Evolutionary conservation across 805 yeast species (phyloP).

Genomic region (Wickerhamiella nectarea): DNA sequence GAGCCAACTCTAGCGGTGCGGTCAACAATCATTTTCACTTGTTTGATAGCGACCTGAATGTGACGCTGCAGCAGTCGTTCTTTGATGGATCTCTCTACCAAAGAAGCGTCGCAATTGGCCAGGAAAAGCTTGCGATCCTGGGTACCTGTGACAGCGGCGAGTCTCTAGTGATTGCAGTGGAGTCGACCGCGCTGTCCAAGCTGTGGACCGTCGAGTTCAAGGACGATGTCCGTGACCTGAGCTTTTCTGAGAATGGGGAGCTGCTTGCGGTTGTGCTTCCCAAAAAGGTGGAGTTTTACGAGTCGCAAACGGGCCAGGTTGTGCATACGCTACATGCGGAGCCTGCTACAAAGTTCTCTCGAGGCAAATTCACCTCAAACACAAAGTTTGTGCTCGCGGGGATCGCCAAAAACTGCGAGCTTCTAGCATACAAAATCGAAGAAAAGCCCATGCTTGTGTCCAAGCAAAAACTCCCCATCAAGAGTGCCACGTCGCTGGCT

Average conservation of each 20-base stretch:
- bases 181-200: background rate
- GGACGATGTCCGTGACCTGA: slow-evolving; percentile 4
- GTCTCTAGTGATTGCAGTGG: background rate
- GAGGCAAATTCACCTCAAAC: slow-evolving; percentile 11
- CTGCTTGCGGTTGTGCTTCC: slow-evolving; percentile 8
- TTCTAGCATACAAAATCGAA: slow-evolving; percentile 9
- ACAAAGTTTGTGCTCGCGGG: slow-evolving; percentile 12
- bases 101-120: background rate
- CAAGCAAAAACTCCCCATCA: slow-evolving; percentile 9
- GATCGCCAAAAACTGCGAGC: slow-evolving; percentile 8
- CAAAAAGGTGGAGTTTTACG: background rate
- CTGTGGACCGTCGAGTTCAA: background rate
- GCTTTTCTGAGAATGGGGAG: slow-evolving; percentile 5
- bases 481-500: slow-evolving; percentile 14
- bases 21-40: background rate
- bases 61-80: background rate
- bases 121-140: background rate
- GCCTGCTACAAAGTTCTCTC: slow-evolving; percentile 10
- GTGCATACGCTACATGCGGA: slow-evolving; percentile 1
- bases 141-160: background rate
- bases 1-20: background rate
- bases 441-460: slow-evolving; percentile 6
- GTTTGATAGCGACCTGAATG: background rate
- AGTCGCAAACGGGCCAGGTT: slow-evolving; percentile 8
- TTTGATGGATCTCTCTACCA: slow-evolving; percentile 1